phyloP scores from a whole-genome alignment of 441 rosid species.

The Kokia cookei region DNA sequence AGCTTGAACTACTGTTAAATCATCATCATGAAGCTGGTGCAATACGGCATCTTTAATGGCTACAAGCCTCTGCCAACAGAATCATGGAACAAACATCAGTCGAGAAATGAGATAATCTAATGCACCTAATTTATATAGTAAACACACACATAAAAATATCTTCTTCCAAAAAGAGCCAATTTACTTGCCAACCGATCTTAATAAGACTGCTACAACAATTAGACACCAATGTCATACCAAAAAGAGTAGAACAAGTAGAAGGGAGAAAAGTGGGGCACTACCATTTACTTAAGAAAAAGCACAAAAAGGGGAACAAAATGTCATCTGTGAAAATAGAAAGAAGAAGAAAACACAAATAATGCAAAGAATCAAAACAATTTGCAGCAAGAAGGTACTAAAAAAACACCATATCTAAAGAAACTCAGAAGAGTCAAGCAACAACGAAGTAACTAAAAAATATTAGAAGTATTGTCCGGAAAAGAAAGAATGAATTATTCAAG shows the following conservation, averaged over 20 bases:
- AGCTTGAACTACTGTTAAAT: slow-evolving; percentile 72
- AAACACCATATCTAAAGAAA: neutral
- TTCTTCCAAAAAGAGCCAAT: neutral
- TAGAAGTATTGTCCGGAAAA: neutral
- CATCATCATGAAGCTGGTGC: slow-evolving; percentile 79
- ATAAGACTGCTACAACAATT: neutral
- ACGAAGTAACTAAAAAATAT: neutral
- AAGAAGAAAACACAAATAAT: neutral
- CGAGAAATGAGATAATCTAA: neutral
- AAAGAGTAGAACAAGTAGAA: neutral
- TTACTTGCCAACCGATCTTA: neutral
- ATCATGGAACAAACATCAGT: neutral
- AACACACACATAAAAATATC: neutral
- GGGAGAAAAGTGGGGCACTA: neutral
- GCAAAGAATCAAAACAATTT: neutral
- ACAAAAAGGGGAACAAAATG: neutral
- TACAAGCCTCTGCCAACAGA: slow-evolving; percentile 50
- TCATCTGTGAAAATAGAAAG: neutral
- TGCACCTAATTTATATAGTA: neutral
- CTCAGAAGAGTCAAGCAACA: neutral
- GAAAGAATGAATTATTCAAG: neutral
- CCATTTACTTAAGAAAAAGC: neutral
- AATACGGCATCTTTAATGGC: slow-evolving; percentile 65
- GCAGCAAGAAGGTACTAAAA: neutral
- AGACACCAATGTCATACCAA: neutral